Conservation (phyloP, 2,329 filamentous ascomycete genomes). For the Arthrobotrys conoides region DNA sequence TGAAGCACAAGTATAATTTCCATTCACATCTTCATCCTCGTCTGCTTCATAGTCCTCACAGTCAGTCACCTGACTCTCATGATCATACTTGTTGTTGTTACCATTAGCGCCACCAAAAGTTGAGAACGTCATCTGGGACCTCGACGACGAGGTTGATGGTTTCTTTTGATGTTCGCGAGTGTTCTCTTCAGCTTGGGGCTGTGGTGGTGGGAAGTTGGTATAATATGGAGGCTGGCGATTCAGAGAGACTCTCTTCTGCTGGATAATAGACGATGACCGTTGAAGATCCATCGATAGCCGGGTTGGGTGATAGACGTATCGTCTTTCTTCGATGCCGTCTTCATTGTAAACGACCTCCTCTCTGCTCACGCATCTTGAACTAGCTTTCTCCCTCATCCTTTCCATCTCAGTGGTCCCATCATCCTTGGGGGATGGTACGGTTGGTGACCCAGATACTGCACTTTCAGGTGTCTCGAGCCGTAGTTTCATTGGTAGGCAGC, state of each 20-base stretch:
- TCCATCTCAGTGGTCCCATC: neutral
- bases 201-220: constrained; percentile 32
- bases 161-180: constrained; percentile 41
- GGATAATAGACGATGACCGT: neutral
- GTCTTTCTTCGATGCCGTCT: constrained; percentile 41
- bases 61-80: constrained; percentile 45
- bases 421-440: constrained; percentile 1
- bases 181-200: neutral
- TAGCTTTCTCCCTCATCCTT: constrained; percentile 2
- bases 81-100: neutral
- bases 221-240: constrained; percentile 14
- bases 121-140: constrained; percentile 46
- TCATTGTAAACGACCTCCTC: constrained; percentile 44
- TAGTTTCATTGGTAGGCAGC: constrained; percentile 35
- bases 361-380: constrained; percentile 21
- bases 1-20: constrained; percentile 37
- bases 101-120: constrained; percentile 22
- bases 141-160: constrained; percentile 44
- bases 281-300: constrained; percentile 16
- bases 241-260: neutral
- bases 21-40: constrained; percentile 24
- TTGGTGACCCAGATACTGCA: neutral
- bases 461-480: constrained; percentile 30
- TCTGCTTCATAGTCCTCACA: constrained; percentile 51
- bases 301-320: constrained; percentile 37